These are phyloP conservation scores for Pterocarpus santalinus DNA, from an alignment of 306 rosid species.

Conservation along the genomic window DNA sequence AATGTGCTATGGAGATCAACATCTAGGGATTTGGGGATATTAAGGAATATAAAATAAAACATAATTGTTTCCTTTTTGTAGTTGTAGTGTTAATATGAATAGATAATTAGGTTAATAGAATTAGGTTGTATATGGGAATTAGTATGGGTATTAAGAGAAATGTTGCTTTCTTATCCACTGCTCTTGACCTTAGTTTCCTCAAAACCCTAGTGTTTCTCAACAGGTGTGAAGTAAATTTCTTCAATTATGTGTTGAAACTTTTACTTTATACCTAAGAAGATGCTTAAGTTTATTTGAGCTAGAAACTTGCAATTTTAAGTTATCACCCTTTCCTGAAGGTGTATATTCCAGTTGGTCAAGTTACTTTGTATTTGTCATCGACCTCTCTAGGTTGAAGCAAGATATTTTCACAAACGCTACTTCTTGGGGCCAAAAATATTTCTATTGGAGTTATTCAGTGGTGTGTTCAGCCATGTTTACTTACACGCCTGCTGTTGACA, in stretches of 20 bases:
- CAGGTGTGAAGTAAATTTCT: background rate
- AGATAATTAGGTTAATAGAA: too few species aligned
- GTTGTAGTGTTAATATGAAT: too few species aligned
- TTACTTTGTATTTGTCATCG: background rate
- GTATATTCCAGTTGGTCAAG: conserved; percentile 2
- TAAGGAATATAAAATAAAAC: too few species aligned
- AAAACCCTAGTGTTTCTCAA: too few species aligned
- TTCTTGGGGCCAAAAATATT: conserved; percentile 11
- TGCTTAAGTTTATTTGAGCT: conserved; percentile 6
- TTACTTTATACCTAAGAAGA: background rate
- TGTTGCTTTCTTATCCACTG: too few species aligned
- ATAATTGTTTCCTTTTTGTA: too few species aligned
- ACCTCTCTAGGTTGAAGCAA: conserved; percentile 9
- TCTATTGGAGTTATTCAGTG: conserved; percentile 22
- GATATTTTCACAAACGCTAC: background rate
- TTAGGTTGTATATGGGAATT: too few species aligned
- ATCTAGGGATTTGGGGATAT: too few species aligned
- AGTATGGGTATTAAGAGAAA: too few species aligned
- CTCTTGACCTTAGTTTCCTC: too few species aligned
- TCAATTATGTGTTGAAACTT: background rate
- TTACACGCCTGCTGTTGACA: conserved; percentile 53
- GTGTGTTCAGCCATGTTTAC: conserved; percentile 31
- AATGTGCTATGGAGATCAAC: too few species aligned
- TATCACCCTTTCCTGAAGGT: background rate
- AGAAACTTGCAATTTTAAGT: conserved; percentile 1